Evolutionary conservation across 1,139 yeast genomes (phyloP).

Genomic region (Debaryomyces udenii): DNA sequence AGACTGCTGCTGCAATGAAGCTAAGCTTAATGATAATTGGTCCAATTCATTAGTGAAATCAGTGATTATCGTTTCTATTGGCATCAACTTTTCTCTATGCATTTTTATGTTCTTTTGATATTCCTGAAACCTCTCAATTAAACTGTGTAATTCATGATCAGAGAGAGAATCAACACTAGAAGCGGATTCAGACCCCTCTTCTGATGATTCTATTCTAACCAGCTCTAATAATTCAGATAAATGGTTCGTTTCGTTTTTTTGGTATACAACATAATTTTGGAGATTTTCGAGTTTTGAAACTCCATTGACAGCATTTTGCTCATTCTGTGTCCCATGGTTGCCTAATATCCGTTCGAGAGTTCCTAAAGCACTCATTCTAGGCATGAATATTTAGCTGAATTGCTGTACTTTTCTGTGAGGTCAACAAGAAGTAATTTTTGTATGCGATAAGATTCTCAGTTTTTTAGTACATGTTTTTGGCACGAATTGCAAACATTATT

Average conservation of each 20-base stretch:
- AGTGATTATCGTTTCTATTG: slow-evolving; percentile 43
- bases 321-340: not conserved
- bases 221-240: slow-evolving; percentile 18
- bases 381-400: not conserved
- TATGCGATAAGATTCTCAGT: not conserved
- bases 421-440: no score
- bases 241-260: slow-evolving; percentile 1
- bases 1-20: slow-evolving; percentile 57
- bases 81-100: slow-evolving; percentile 40
- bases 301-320: not conserved
- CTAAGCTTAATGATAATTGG: slow-evolving; percentile 61
- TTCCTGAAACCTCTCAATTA: slow-evolving; percentile 30
- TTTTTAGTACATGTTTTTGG: not conserved
- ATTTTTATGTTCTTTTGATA: slow-evolving; percentile 39
- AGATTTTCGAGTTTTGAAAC: slow-evolving; percentile 11
- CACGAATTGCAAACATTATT: not conserved
- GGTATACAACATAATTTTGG: slow-evolving; percentile 8
- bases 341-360: slow-evolving; percentile 18
- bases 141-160: slow-evolving; percentile 16
- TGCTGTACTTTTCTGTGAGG: not conserved
- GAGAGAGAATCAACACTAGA: slow-evolving; percentile 12
- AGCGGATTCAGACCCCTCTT: slow-evolving; percentile 4
- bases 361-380: slow-evolving; percentile 19
- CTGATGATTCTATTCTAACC: slow-evolving; percentile 21
- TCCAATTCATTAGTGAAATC: slow-evolving; percentile 61